phyloP scores from a whole-genome alignment of 2,329 filamentous ascomycete genomes.

The Pyrenophora teres region DNA sequence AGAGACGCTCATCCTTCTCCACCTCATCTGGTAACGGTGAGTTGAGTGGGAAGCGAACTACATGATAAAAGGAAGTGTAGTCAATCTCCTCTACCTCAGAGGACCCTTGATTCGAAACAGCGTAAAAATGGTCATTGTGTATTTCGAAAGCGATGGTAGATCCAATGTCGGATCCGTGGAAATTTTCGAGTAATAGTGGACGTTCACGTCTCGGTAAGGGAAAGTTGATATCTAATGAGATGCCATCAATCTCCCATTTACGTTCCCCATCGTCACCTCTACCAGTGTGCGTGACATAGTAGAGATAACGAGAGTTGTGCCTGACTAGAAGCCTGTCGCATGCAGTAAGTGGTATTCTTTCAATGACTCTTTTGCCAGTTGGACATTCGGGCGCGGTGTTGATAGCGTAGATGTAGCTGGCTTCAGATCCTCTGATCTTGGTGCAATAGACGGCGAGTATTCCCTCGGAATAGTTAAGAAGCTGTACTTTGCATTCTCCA shows the following conservation, averaged over 20 bases:
- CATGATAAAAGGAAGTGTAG: constrained; percentile 72
- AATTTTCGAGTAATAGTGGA: constrained; percentile 59
- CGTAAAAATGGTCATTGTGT: constrained; percentile 68
- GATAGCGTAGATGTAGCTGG: constrained; percentile 35
- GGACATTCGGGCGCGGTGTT: constrained; percentile 17
- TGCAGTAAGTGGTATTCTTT: constrained; percentile 22
- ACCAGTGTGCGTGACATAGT: constrained; percentile 68
- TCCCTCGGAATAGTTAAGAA: constrained; percentile 42
- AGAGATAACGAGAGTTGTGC: constrained; percentile 65
- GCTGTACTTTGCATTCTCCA: constrained; percentile 48
- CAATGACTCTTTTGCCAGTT: constrained; percentile 46
- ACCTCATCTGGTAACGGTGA: constrained; percentile 48
- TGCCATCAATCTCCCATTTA: constrained; percentile 65
- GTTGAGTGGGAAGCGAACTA: constrained; percentile 64
- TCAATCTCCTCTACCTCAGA: constrained; percentile 67
- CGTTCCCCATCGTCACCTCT: constrained; percentile 59
- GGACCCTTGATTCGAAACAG: constrained; percentile 67
- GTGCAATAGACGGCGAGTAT: constrained; percentile 37
- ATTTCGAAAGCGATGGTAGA: constrained; percentile 74
- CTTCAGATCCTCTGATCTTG: constrained; percentile 14
- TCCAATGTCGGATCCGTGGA: constrained; percentile 68
- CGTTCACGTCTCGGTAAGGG: constrained; percentile 51
- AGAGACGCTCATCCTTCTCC: constrained; percentile 59
- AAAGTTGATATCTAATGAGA: constrained; percentile 43
- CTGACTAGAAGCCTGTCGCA: constrained; percentile 68